Conservation (phyloP, 108 stramenopile species). For the Nitzschia putrida region DNA sequence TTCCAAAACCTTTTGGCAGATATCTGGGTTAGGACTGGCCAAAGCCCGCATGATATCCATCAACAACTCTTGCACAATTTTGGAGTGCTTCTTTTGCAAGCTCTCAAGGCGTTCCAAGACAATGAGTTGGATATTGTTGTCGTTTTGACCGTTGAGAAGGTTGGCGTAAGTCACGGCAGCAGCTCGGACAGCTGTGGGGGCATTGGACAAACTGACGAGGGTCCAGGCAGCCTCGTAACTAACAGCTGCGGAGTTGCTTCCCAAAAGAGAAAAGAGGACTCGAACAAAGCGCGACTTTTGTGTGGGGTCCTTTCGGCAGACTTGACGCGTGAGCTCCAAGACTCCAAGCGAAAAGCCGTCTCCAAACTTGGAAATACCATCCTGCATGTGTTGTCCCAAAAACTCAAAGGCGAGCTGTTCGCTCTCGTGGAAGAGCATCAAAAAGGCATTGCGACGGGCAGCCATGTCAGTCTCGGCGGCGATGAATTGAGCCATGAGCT, state of each 20-base stretch:
- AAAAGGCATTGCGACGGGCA: slow-evolving; percentile 96
- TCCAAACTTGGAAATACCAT: slow-evolving; percentile 83
- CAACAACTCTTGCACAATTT: slow-evolving; percentile 95
- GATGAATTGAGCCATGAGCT: slow-evolving; percentile 90
- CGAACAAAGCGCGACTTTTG: slow-evolving; percentile 98
- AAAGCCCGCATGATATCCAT: slow-evolving; percentile 98
- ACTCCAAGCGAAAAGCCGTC: slow-evolving; percentile 97
- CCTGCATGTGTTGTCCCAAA: slow-evolving; percentile 91
- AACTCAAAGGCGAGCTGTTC: slow-evolving; percentile 96
- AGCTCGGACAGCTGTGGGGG: slow-evolving; percentile 97
- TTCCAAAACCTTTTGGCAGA: slow-evolving; percentile 95
- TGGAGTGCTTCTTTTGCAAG: slow-evolving; percentile 90
- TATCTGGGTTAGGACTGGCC: slow-evolving; percentile 93
- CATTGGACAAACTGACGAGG: slow-evolving; percentile 92
- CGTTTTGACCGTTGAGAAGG: slow-evolving; percentile 91
- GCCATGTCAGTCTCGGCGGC: slow-evolving; percentile 87
- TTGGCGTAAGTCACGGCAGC: slow-evolving; percentile 95
- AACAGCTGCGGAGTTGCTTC: slow-evolving; percentile 89
- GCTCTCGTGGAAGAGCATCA: slow-evolving; percentile 97
- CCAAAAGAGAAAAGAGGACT: slow-evolving; percentile 93
- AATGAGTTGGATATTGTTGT: slow-evolving; percentile 99
- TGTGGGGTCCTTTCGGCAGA: slow-evolving; percentile 93
- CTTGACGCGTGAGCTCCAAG: slow-evolving; percentile 94
- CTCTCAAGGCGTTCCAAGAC: slow-evolving; percentile 92
- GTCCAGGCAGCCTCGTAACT: slow-evolving; percentile 99